A percentile compares a stretch with the other conserved stretches of the same genome.
phyloP scores from a whole-genome alignment of 2,329 filamentous ascomycete genomes.

The Aspergillus sp. region DNA sequence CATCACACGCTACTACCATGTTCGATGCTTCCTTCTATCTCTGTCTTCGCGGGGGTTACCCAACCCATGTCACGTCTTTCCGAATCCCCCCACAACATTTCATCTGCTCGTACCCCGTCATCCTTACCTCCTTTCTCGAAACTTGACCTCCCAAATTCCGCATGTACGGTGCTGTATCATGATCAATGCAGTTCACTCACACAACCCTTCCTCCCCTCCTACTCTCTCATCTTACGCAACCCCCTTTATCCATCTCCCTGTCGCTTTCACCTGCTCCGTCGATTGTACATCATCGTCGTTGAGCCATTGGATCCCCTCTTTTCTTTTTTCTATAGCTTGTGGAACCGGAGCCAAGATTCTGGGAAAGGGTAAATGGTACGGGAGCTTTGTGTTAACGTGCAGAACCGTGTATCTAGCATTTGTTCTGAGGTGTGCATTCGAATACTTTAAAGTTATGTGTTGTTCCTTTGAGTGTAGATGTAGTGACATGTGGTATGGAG shows the following conservation, averaged over 20 bases:
- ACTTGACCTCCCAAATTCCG: neutral
- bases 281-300: neutral
- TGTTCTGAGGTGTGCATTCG: slow-evolving; percentile 12
- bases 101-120: neutral
- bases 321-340: neutral
- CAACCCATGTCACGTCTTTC: neutral
- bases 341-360: neutral
- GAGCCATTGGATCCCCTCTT: neutral
- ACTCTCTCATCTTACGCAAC: neutral
- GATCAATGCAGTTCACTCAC: neutral
- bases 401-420: slow-evolving; percentile 16
- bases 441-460: neutral
- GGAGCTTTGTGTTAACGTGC: slow-evolving; percentile 10
- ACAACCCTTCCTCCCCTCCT: neutral
- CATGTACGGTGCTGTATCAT: neutral
- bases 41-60: neutral
- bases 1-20: neutral
- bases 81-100: neutral
- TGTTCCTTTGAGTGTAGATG: neutral
- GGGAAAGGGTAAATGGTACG: neutral
- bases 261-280: neutral
- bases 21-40: neutral
- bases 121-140: neutral
- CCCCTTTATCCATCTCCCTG: neutral
- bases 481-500: neutral